Evolutionary conservation across 106 monocot genomes (phyloP).

Genomic region (Apostasia shenzhenica): DNA sequence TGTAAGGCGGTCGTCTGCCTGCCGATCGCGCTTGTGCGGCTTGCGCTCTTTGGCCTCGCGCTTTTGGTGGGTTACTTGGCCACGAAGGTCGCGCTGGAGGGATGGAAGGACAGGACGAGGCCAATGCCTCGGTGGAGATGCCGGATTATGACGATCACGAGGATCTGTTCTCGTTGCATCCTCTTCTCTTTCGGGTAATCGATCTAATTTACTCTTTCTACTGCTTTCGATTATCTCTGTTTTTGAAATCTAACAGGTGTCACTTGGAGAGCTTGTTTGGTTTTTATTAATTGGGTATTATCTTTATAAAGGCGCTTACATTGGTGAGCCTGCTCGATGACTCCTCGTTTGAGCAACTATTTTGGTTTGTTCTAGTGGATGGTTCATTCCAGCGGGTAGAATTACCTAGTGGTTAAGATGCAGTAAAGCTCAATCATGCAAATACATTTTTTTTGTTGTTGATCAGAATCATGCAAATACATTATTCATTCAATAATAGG

Average conservation of each 20-base stretch:
- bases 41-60: constrained; percentile 62
- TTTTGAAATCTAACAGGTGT: too few species aligned
- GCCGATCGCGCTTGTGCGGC: constrained; percentile 42
- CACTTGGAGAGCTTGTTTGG: too few species aligned
- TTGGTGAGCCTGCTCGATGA: too few species aligned
- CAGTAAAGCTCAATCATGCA: not conserved
- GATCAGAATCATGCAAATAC: too few species aligned
- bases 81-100: constrained; percentile 50
- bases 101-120: constrained; percentile 73
- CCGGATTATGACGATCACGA: constrained; percentile 83
- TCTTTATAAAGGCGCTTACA: too few species aligned
- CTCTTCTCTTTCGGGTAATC: constrained; percentile 87
- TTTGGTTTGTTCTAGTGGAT: too few species aligned
- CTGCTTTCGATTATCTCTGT: too few species aligned
- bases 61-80: constrained; percentile 60
- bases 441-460: too few species aligned
- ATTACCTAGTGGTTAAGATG: not conserved
- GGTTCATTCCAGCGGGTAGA: not conserved
- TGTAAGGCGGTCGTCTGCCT: constrained; percentile 40
- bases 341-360: too few species aligned
- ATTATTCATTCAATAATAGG: too few species aligned
- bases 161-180: constrained; percentile 67
- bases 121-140: constrained; percentile 79
- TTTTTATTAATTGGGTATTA: too few species aligned
- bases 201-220: not conserved